Conservation (phyloP, 306 rosid species). For the Cicer yamashitae region DNA sequence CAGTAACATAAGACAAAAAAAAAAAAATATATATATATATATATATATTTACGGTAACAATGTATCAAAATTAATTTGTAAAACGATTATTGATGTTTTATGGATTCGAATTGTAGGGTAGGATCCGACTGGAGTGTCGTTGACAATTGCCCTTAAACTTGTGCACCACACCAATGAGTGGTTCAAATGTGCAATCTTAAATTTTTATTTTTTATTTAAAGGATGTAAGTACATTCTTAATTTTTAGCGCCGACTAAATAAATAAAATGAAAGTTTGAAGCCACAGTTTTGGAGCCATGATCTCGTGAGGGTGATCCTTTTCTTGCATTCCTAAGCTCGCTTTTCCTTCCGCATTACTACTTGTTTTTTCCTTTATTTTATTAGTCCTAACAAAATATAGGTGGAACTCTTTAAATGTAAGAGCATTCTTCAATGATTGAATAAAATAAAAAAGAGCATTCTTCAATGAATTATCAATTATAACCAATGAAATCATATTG, state of each 20-base stretch:
- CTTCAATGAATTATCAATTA: too few species aligned
- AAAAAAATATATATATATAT: too few species aligned
- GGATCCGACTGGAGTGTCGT: conserved; percentile 21
- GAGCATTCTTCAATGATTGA: too few species aligned
- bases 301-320: background rate
- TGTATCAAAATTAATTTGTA: too few species aligned
- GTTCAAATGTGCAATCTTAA: conserved; percentile 29
- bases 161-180: background rate
- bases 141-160: background rate
- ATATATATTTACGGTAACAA: too few species aligned
- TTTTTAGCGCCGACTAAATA: conserved; percentile 32
- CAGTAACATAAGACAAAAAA: too few species aligned
- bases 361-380: background rate
- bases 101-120: background rate
- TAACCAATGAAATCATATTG: too few species aligned
- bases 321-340: conserved; percentile 1
- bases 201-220: too few species aligned
- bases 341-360: background rate
- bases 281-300: conserved; percentile 1
- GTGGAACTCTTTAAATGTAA: background rate
- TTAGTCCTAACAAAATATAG: background rate
- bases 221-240: too few species aligned
- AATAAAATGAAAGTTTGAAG: background rate
- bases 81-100: background rate
- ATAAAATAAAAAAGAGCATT: too few species aligned